Base-by-base conservation (phyloP, 352 stramenopile species). In the Globisporangium splendens region DNA sequence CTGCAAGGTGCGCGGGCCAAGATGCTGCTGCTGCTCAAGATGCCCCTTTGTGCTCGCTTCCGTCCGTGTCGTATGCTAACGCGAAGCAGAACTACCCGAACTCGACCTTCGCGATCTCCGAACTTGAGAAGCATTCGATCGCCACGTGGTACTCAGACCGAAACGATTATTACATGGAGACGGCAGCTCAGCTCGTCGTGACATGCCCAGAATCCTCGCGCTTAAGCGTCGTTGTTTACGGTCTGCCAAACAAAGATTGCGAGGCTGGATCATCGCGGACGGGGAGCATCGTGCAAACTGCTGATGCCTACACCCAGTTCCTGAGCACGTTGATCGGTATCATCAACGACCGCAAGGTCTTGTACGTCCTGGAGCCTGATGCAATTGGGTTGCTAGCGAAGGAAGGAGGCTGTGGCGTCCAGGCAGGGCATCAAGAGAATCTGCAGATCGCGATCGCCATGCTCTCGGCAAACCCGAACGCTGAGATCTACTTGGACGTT, bases 201-300 rank as follows among this genome's bases (percentile, higher is more conserved):
- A 55, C 54, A 15, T 86, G 78, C 41, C 31, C 62, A 1, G 55
- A 72, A 38, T 68, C 74, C 22, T 71, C 73, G 39, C 75, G 77
- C 8, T 61, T 89, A 15, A 87, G 62, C 53, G 51, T 89, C 33
- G 77, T 91, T 6, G 69, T 91, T 46, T 89, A 91, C 66, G 83
- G 80, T 6, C 59, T 92, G 24, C 77, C 80, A 4, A 83, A 89
- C 65, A 91, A 91, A 52, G 80, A 93, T 67, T 93, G 83, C 49
- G 70, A 75, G 3, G 74, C 73, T 0, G 72, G 70, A 31, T 77
- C 80, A 51, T 89, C 77, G 56, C 47, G 63, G 24, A 54, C 64
- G 4, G 73, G 65, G 14, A 69, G 65, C 1, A 70, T 72, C 46
- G 65, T 82, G 2, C 61, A 68, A 17, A 83, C 74, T 50, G 55